Evolutionary conservation across 768 basidiomycete genomes (phyloP), one percentile per base, ranked within the genome.

Genomic region (Vararia minispora): DNA sequence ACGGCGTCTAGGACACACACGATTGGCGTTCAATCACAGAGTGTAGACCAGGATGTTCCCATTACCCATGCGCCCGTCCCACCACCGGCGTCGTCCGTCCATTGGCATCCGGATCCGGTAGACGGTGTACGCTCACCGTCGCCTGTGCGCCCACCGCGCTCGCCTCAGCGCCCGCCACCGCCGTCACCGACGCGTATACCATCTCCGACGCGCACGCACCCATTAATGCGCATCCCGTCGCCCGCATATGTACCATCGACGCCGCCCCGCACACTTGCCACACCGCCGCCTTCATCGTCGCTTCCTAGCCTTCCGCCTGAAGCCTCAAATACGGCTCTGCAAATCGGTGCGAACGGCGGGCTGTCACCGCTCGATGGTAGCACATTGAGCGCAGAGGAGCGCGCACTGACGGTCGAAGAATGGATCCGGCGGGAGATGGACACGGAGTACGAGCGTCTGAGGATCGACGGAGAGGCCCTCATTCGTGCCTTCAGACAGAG

Each of bases 361-460:
- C 11, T 56, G 8, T 48, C 58, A 5, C 32, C 56, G 29, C 46
- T 45, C 50, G 29, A 45, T 57, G 9, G 26, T 42, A 10, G 45
- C 46, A 17, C 61, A n/a, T n/a, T 85, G 28, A 74, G 67, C 5
- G 79, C 80, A 31, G 72, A 72, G 14, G 82, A 90, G 53, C 64
- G 78, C 42, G 59, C 66, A 14, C 79, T 90, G 82, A 82, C 85
- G 0, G 68, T 91, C 33, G 87, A 90, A 51, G 74, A 90, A 51
- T 84, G 84, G 74, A 76, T 89, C 41, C 66, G 79, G 39, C 71
- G 74, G 47, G 85, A 89, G 59, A 81, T 86, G 55, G 68, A 67
- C 45, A 57, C 72, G 32, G 70, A 86, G 57, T 76, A 72, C 47
- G 74, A 79, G 46, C 72, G 66, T 41, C 65, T 79, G 51, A 55